Evolutionary conservation across 805 yeast species (phyloP), one percentile per base, ranked within the genome.

Genomic region (Tetrapisispora namnaoensis): DNA sequence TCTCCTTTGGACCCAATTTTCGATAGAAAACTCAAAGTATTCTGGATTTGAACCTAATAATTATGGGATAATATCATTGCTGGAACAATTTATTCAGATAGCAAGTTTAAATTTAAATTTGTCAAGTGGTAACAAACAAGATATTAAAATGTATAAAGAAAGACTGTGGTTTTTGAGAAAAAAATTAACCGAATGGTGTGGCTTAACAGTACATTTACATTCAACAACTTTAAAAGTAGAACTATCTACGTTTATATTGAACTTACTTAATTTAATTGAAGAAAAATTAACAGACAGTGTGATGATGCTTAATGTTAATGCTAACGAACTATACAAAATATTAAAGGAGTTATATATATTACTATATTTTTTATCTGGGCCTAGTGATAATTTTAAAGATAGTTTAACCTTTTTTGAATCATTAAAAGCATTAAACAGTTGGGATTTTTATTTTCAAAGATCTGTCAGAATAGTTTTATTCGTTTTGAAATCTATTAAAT

Each of bases 141-240:
- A 47, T 6, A 54, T 55, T 10, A 30, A 30, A 14, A 10, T 13
- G 20, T 28, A 24, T 42, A 42, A 18, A 42, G 4, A 37, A 28
- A 51, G 65, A 18, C 27, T 57, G 39, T 63, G 66, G 67, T 51
- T 55, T n/a, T 21, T 63, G 18, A 51, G 63, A 39, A 52, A 46
- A 42, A 63, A 56, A 38, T 10, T 62, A n/a, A 59, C 59, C 11
- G 37, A 39, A 21, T 61, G 66, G 66, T 59, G 62, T 42, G 45
- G 53, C 20, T 32, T 55, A 10, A 18, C 43, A 28, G 38, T 42
- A 16, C 39, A 46, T 17, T 44, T 57, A 14, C 51, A 55, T 45
- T 61, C 60, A 7, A 38, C 37, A 13, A 27, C 21, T 2, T 36
- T 46, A 7, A 48, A 48, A 40, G 27, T 34, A 2, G 7, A 7